Conservation (phyloP, 2,329 filamentous ascomycete genomes). For the Cercospora sesami region DNA sequence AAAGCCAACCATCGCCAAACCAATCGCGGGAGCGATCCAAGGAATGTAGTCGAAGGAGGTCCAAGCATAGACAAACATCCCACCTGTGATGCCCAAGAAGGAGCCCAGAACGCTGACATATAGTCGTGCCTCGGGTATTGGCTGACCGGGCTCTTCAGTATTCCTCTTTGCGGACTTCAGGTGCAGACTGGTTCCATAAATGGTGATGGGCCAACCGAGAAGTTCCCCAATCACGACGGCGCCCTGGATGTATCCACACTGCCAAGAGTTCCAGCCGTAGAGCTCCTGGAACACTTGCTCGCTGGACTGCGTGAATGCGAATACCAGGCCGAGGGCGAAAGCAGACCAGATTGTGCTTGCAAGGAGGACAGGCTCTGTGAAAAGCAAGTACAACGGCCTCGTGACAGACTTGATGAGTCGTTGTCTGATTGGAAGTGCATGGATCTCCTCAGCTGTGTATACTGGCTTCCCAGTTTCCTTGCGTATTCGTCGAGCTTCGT, state of each 20-base stretch:
- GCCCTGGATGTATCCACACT: slow-evolving; percentile 48
- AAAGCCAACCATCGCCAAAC: slow-evolving; percentile 51
- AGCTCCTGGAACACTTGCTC: slow-evolving; percentile 45
- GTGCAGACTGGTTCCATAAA: slow-evolving; percentile 42
- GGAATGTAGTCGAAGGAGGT: slow-evolving; percentile 45
- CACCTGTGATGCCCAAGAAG: slow-evolving; percentile 50
- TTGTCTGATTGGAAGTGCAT: slow-evolving; percentile 35
- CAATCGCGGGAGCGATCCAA: slow-evolving; percentile 52
- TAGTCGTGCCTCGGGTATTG: slow-evolving; percentile 49
- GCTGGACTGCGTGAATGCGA: slow-evolving; percentile 53
- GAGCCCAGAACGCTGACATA: slow-evolving; percentile 48
- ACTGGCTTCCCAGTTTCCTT: slow-evolving; percentile 32
- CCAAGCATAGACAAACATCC: slow-evolving; percentile 56
- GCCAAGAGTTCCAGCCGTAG: slow-evolving; percentile 46
- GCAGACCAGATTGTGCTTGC: slow-evolving; percentile 52
- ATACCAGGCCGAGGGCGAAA: slow-evolving; percentile 50
- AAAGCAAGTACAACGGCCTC: slow-evolving; percentile 45
- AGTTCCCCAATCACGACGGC: slow-evolving; percentile 51
- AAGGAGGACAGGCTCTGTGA: slow-evolving; percentile 53
- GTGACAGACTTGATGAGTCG: slow-evolving; percentile 36
- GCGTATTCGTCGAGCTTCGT: slow-evolving; percentile 41
- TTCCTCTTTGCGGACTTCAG: slow-evolving; percentile 45
- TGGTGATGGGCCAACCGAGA: slow-evolving; percentile 43
- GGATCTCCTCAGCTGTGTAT: slow-evolving; percentile 41
- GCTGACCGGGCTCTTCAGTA: slow-evolving; percentile 38